A percentile compares a stretch with the other conserved stretches of the same genome.
These are phyloP conservation scores for Starmerella ratchasimensis DNA, from an alignment of 805 yeast genomes.

Conservation along the genomic window DNA sequence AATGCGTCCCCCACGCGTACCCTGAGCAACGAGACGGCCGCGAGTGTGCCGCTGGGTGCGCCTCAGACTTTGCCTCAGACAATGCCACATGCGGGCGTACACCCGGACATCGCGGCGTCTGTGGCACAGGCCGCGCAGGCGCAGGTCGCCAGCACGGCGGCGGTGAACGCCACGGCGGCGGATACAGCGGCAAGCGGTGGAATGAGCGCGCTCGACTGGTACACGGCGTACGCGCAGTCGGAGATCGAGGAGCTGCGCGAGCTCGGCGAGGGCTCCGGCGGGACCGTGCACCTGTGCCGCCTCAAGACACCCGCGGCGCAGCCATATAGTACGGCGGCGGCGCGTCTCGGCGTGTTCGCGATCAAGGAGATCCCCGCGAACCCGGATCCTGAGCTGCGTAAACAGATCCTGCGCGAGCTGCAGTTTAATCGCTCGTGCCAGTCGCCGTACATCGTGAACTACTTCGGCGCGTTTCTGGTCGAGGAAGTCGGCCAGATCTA, in stretches of 20 bases:
- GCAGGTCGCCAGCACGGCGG: too few species aligned
- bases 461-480: conserved; percentile 82
- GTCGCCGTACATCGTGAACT: conserved; percentile 75
- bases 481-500: conserved; percentile 67
- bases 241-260: conserved; percentile 53
- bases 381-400: conserved; percentile 75
- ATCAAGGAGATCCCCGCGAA: conserved; percentile 60
- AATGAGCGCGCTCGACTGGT: conserved; percentile 17
- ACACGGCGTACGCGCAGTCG: conserved; percentile 8
- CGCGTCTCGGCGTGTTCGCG: conserved; percentile 54
- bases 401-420: conserved; percentile 79
- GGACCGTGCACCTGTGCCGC: conserved; percentile 70
- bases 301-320: conserved; percentile 26
- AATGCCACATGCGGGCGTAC: too few species aligned
- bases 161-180: too few species aligned
- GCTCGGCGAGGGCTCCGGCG: conserved; percentile 92
- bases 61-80: too few species aligned
- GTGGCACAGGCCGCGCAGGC: too few species aligned
- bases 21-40: too few species aligned
- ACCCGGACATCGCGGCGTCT: too few species aligned
- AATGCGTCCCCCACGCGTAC: too few species aligned
- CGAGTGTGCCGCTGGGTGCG: too few species aligned
- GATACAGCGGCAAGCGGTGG: too few species aligned
- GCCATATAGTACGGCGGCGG: conserved; percentile 6
- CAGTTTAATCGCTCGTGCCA: conserved; percentile 75